Conservation (phyloP, 1,284 basidiomycete species). For the Sparassis latifolia region DNA sequence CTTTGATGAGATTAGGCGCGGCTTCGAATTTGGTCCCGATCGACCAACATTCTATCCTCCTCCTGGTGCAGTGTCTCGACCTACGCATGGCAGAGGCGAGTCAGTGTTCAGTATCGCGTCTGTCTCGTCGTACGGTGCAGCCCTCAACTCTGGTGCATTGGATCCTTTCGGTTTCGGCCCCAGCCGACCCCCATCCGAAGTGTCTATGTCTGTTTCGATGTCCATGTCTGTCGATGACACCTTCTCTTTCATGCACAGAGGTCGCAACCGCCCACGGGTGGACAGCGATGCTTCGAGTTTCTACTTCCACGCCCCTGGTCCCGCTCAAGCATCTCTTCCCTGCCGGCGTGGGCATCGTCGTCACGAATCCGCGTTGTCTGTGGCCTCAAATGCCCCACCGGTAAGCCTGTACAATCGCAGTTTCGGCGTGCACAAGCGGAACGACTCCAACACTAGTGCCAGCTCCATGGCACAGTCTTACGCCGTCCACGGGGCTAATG, state of each 20-base stretch:
- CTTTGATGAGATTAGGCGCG: conserved; percentile 65
- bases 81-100: conserved; percentile 42
- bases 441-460: conserved; percentile 45
- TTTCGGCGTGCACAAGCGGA: conserved; percentile 39
- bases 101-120: conserved; percentile 75
- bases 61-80: conserved; percentile 26
- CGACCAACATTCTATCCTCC: conserved; percentile 63
- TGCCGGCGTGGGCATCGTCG: conserved; percentile 36
- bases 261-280: conserved; percentile 44
- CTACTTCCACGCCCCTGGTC: conserved; percentile 47
- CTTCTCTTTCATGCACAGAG: conserved; percentile 52
- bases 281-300: conserved; percentile 73
- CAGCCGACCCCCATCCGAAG: conserved; percentile 50
- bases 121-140: conserved; percentile 72
- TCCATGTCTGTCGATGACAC: conserved; percentile 63
- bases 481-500: conserved; percentile 41
- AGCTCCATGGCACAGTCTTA: conserved; percentile 50
- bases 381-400: conserved; percentile 51
- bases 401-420: conserved; percentile 66
- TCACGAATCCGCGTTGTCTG: conserved; percentile 39
- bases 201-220: conserved; percentile 36
- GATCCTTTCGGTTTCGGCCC: conserved; percentile 75
- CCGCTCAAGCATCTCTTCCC: conserved; percentile 13
- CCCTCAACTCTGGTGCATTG: conserved; percentile 52
- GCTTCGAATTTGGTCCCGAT: conserved; percentile 60